phyloP scores from a whole-genome alignment of 176 grass and related monocot species.

The Tuctoria greenei region DNA sequence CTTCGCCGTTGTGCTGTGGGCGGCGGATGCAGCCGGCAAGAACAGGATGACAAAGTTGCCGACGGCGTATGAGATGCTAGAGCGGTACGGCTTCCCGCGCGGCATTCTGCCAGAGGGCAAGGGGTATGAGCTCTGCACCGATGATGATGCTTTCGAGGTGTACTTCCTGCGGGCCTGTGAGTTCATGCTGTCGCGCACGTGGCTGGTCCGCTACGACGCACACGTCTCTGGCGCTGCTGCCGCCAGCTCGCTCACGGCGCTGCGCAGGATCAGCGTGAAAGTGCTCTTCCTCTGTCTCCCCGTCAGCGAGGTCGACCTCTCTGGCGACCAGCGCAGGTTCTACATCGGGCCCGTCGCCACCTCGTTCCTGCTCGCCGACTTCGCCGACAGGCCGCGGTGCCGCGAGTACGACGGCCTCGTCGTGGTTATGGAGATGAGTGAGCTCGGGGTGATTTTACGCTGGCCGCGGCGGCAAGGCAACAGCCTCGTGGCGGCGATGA shows the following conservation, averaged over 20 bases:
- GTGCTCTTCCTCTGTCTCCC: constrained; percentile 12
- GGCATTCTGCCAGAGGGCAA: constrained; percentile 72
- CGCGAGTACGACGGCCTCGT: background rate
- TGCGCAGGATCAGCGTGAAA: background rate
- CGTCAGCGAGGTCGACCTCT: constrained; percentile 14
- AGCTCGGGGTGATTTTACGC: no score
- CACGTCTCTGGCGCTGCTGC: constrained; percentile 41
- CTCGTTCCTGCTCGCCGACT: background rate
- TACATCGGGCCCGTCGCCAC: background rate
- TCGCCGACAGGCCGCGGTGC: constrained; percentile 26
- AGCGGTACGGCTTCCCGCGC: constrained; percentile 56
- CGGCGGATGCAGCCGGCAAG: background rate
- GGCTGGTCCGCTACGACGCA: constrained; percentile 32
- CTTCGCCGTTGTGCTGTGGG: background rate
- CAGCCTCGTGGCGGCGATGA: no score
- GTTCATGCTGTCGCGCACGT: constrained; percentile 7
- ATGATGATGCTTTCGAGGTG: constrained; percentile 56
- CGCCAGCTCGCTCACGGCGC: constrained; percentile 6
- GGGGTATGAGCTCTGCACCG: constrained; percentile 26
- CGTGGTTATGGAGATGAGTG: background rate
- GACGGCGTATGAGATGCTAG: constrained; percentile 70
- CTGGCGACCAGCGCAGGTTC: constrained; percentile 20
- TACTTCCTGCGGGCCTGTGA: constrained; percentile 33
- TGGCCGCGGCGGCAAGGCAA: no score
- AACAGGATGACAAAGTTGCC: constrained; percentile 21